Base-by-base conservation (phyloP, 1,284 basidiomycete species). In the Puccinia triticina region DNA sequence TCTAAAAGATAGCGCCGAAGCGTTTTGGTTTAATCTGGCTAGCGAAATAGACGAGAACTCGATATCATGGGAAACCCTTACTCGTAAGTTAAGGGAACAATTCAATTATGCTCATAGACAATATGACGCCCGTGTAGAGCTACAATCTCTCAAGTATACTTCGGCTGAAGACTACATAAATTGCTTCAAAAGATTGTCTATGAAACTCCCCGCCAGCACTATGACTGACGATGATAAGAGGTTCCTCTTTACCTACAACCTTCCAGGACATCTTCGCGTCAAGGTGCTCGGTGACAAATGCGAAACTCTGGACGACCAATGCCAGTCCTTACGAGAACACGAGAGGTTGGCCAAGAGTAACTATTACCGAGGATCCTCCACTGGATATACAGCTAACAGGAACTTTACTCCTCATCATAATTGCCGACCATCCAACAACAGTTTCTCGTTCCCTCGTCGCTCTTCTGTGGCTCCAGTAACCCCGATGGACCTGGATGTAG, bases 401-500 rank as follows among this genome's bases (percentile, higher is more conserved):
- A n/a, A 3, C 32, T 67, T 23, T 8, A 18, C 3, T 37, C 21
- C 40, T 7, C 1, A 43, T 7, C 23, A 32, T 16, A 8, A 7
- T 18, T 26, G 32, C 18, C 29, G 46, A 32, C 10, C n/a, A 18
- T 29, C 46, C 1, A 48, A 4, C n/a, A 21, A 12, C 16, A 10
- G 14, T 32, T 16, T 7, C 26, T n/a, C 4, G 18, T 61, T 23
- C 10, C 10, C 43, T 2, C 37, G 67, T 21, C 50, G n/a, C 29
- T 1, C 50, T 21, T 72, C 46, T 1, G 32, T 50, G 0, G 53
- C 3, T 37, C 12, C 55, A 34, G 37, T 23, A 10, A 46, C 57
- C 8, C 74, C 74, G 8, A 78, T 78, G 76, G 76, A 78, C 26
- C 23, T 67, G n/a, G 76, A 78, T 40, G 59, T 23, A 2, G 3